Evolutionary conservation across 1,139 yeast species (phyloP).

Genomic region (Nakaseomyces bracarensis): DNA sequence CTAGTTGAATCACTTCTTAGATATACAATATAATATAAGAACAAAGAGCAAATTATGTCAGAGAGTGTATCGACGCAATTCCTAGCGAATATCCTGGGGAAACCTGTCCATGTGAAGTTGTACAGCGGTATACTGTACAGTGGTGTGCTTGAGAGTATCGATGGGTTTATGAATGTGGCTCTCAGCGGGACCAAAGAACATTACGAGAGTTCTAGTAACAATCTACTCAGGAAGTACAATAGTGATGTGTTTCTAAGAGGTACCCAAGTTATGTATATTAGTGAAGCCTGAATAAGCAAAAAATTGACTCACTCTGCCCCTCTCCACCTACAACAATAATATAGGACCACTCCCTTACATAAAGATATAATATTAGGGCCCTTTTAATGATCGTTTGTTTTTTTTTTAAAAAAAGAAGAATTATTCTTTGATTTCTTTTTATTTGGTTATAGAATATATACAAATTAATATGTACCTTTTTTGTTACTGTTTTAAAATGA

Average conservation of each 20-base stretch:
- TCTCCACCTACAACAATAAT: too few species aligned
- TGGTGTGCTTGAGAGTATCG: conserved; percentile 77
- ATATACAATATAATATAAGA: neutral
- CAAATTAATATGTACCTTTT: neutral
- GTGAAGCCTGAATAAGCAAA: conserved; percentile 28
- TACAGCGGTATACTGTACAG: conserved; percentile 80
- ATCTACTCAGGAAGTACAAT: conserved; percentile 49
- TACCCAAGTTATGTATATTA: conserved; percentile 64
- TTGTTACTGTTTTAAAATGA: neutral
- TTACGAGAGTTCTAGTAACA: conserved; percentile 39
- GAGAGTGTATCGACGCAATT: conserved; percentile 37
- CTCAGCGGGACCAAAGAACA: conserved; percentile 67
- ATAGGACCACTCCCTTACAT: too few species aligned
- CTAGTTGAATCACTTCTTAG: too few species aligned
- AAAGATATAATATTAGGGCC: too few species aligned
- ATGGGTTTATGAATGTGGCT: conserved; percentile 94
- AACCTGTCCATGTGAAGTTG: conserved; percentile 71
- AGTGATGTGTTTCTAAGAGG: conserved; percentile 94
- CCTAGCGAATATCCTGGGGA: conserved; percentile 69
- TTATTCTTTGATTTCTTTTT: neutral
- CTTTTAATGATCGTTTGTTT: too few species aligned
- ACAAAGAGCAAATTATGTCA: neutral
- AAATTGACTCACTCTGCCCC: too few species aligned
- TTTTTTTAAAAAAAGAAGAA: neutral
- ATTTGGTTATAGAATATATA: conserved; percentile 6